These are phyloP conservation scores for Irpex sp. DNA, from an alignment of 1,284 basidiomycete species.

Conservation along the genomic window DNA sequence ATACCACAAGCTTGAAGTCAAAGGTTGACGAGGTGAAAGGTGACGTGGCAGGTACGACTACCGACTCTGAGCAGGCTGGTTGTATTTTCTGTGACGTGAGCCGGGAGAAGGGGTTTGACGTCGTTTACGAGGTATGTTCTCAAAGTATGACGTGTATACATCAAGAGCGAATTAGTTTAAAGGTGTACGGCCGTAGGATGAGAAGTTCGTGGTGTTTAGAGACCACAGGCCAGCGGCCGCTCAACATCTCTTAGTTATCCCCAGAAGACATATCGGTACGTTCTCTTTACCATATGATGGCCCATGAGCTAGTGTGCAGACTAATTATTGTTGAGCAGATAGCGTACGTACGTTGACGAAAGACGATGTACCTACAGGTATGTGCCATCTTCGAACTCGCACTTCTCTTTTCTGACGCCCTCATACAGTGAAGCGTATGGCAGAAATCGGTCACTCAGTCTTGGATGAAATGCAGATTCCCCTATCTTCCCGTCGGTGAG, in stretches of 20 bases:
- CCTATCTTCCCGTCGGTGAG: constrained; percentile 39
- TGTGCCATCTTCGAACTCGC: constrained; percentile 12
- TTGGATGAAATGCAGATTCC: constrained; percentile 43
- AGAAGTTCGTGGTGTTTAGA: constrained; percentile 53
- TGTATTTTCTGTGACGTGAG: constrained; percentile 57
- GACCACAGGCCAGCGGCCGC: constrained; percentile 58
- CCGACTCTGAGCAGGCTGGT: not conserved
- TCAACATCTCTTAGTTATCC: constrained; percentile 62
- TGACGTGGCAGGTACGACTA: not conserved
- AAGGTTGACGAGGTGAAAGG: not conserved
- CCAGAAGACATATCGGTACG: constrained; percentile 55
- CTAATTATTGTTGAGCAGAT: constrained; percentile 20
- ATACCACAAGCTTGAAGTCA: not conserved
- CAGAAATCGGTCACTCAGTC: constrained; percentile 46
- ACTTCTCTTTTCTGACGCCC: not conserved
- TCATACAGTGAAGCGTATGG: constrained; percentile 54
- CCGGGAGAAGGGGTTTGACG: constrained; percentile 48
- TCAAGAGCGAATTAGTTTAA: no score
- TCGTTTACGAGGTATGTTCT: constrained; percentile 50
- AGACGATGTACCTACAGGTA: constrained; percentile 46
- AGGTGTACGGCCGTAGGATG: constrained; percentile 36
- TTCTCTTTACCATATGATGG: not conserved
- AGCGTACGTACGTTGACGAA: constrained; percentile 45
- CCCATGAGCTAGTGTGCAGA: not conserved
- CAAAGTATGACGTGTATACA: not conserved